These are phyloP conservation scores for Paecilomyces niveus DNA, from an alignment of 2,329 filamentous ascomycete species.

Conservation along the genomic window DNA sequence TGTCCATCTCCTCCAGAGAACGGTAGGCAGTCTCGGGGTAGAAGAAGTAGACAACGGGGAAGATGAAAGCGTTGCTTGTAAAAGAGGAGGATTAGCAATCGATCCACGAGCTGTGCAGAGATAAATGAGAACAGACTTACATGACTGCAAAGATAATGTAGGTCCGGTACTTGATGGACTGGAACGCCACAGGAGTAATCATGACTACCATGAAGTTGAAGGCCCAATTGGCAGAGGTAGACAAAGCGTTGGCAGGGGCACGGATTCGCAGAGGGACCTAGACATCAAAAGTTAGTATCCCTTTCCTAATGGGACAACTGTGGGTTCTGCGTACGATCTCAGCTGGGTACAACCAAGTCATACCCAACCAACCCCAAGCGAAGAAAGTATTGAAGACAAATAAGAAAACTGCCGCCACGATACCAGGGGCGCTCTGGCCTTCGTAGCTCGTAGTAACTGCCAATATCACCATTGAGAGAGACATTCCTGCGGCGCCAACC, in stretches of 20 bases:
- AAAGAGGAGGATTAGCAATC: constrained; percentile 5
- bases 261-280: constrained; percentile 28
- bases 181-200: constrained; percentile 56
- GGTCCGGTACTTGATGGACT: constrained; percentile 48
- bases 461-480: constrained; percentile 58
- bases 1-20: constrained; percentile 62
- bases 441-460: constrained; percentile 32
- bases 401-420: constrained; percentile 46
- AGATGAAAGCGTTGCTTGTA: constrained; percentile 45
- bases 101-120: not conserved
- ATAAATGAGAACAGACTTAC: constrained; percentile 23
- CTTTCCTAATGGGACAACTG: not conserved
- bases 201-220: constrained; percentile 62
- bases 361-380: constrained; percentile 53
- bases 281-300: not conserved
- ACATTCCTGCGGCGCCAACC: constrained; percentile 59
- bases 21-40: constrained; percentile 55
- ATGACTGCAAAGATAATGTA: constrained; percentile 53
- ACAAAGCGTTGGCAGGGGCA: constrained; percentile 57
- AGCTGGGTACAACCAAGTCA: constrained; percentile 57
- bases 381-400: constrained; percentile 60
- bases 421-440: constrained; percentile 29
- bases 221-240: constrained; percentile 55
- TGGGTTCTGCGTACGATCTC: constrained; percentile 45
- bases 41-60: constrained; percentile 54